Evolutionary conservation across 2,329 filamentous ascomycete species (phyloP).

Genomic region (Xylariaceae sp.): DNA sequence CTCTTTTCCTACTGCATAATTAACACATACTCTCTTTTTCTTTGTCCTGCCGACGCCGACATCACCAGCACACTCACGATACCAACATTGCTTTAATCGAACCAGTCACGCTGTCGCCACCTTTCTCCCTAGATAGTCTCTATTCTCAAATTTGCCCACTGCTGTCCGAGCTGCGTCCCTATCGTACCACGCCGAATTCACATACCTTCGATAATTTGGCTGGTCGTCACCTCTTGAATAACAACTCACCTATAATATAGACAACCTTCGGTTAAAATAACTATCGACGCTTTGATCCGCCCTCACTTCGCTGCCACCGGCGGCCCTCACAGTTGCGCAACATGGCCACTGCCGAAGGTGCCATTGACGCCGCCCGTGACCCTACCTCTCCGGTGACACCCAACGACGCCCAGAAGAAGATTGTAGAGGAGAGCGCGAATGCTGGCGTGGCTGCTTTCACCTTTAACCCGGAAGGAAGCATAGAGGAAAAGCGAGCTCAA

Average conservation of each 20-base stretch:
- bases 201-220: background rate
- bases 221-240: background rate
- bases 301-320: constrained; percentile 26
- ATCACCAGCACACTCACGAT: background rate
- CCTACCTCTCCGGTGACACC: constrained; percentile 62
- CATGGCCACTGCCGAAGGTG: constrained; percentile 61
- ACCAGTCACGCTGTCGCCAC: no score
- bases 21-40: background rate
- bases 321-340: constrained; percentile 21
- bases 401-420: constrained; percentile 64
- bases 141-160: background rate
- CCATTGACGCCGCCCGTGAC: constrained; percentile 69
- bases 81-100: background rate
- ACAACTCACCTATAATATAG: background rate
- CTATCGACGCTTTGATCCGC: constrained; percentile 4
- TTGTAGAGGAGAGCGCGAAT: constrained; percentile 71
- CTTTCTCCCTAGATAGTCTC: no score
- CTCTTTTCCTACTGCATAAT: background rate
- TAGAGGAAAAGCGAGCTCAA: constrained; percentile 78
- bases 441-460: constrained; percentile 75
- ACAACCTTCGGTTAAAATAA: background rate
- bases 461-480: constrained; percentile 79
- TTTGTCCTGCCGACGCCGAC: background rate
- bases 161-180: background rate
- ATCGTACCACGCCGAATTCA: background rate